Evolutionary conservation across 1,139 yeast species (phyloP).

Genomic region (Candida sojae): DNA sequence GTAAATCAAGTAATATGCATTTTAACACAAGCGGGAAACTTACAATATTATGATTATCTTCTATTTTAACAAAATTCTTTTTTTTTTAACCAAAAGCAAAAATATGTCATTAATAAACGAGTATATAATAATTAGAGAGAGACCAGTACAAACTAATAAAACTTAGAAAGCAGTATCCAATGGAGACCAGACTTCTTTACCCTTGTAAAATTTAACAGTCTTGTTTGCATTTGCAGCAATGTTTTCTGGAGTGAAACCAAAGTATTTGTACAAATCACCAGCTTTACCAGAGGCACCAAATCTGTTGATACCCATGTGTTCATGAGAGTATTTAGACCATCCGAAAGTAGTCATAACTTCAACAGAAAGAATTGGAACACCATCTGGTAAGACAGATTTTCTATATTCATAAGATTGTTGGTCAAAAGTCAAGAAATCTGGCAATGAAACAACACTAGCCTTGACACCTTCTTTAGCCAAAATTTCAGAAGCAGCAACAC

Average conservation of each 20-base stretch:
- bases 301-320: slow-evolving; percentile 92
- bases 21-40: no score
- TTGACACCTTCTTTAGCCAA: slow-evolving; percentile 65
- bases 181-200: slow-evolving; percentile 71
- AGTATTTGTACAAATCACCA: slow-evolving; percentile 75
- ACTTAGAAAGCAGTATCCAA: slow-evolving; percentile 71
- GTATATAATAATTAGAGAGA: background rate
- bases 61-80: no score
- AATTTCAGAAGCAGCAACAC: slow-evolving; percentile 78
- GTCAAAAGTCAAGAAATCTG: slow-evolving; percentile 92
- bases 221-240: slow-evolving; percentile 83
- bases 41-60: no score
- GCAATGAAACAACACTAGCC: slow-evolving; percentile 86
- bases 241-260: slow-evolving; percentile 93
- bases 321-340: slow-evolving; percentile 96
- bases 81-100: background rate
- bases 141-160: background rate
- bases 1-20: no score
- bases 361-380: slow-evolving; percentile 88
- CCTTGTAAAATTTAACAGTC: slow-evolving; percentile 84
- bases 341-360: slow-evolving; percentile 93
- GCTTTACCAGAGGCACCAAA: slow-evolving; percentile 98
- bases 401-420: slow-evolving; percentile 77
- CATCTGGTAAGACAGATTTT: slow-evolving; percentile 89
- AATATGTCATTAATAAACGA: background rate